Evolutionary conservation across 1,139 yeast genomes (phyloP).

Genomic region (Groenewaldozyma auringiensis): DNA sequence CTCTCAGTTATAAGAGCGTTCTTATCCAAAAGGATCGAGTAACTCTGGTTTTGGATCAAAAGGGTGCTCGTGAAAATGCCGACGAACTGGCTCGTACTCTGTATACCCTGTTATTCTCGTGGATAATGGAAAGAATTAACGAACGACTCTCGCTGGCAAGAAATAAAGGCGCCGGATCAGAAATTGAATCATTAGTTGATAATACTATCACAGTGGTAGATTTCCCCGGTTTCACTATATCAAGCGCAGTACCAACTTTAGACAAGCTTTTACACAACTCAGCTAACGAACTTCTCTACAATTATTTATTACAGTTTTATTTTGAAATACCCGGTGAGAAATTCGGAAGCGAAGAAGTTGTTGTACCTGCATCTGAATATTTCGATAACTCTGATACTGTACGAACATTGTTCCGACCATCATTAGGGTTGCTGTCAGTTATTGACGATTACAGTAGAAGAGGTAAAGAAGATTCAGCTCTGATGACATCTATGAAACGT

Average conservation of each 20-base stretch:
- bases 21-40: conserved; percentile 34
- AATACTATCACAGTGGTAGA: conserved; percentile 34
- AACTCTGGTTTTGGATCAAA: conserved; percentile 35
- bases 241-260: conserved; percentile 30
- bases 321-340: conserved; percentile 33
- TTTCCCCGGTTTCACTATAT: conserved; percentile 37
- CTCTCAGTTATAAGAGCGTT: conserved; percentile 35
- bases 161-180: conserved; percentile 16
- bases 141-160: conserved; percentile 29
- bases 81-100: conserved; percentile 37
- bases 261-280: conserved; percentile 36
- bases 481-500: conserved; percentile 28
- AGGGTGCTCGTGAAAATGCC: conserved; percentile 38
- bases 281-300: conserved; percentile 36
- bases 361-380: conserved; percentile 32
- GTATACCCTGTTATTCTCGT: conserved; percentile 35
- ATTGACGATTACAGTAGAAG: conserved; percentile 35
- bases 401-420: conserved; percentile 31
- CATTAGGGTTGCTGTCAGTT: conserved; percentile 32
- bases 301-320: conserved; percentile 32
- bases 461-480: conserved; percentile 29
- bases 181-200: conserved; percentile 28
- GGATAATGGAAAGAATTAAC: conserved; percentile 36
- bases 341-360: conserved; percentile 35
- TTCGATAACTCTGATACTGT: conserved; percentile 37